Conservation (phyloP, 441 rosid species). For the Pelargonium australe region DNA sequence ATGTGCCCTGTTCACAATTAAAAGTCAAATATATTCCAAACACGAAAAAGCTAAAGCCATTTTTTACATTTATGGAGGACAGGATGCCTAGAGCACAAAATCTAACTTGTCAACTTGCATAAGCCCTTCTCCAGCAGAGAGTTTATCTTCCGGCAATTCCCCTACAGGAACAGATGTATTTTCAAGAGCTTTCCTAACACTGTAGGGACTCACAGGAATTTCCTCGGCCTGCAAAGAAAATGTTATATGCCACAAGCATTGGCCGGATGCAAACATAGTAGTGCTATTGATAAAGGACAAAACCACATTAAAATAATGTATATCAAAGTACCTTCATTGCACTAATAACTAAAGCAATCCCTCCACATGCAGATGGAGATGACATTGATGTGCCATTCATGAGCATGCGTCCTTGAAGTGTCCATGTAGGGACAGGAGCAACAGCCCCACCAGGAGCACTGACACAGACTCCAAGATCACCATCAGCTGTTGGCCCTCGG, state of each 20-base stretch:
- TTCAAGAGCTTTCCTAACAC: constrained; percentile 85
- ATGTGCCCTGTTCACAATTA: constrained; percentile 57
- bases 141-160: constrained; percentile 67
- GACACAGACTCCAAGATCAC: constrained; percentile 90
- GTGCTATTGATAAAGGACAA: constrained; percentile 18
- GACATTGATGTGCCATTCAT: constrained; percentile 99
- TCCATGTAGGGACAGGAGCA: constrained; percentile 99
- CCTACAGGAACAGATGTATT: constrained; percentile 73
- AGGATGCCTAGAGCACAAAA: constrained; percentile 23
- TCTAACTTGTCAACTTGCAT: constrained; percentile 93
- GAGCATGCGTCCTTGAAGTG: constrained; percentile 97
- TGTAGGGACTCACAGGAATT: constrained; percentile 79
- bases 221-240: constrained; percentile 63
- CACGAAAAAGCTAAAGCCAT: constrained; percentile 19
- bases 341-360: constrained; percentile 83
- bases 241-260: constrained; percentile 23
- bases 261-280: constrained; percentile 14
- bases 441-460: constrained; percentile 99
- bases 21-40: constrained; percentile 19
- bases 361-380: constrained; percentile 99
- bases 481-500: constrained; percentile 97
- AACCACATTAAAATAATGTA: constrained; percentile 14
- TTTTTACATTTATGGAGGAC: constrained; percentile 2
- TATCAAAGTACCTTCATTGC: constrained; percentile 76
- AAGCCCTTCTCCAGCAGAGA: constrained; percentile 90